Percentiles rank a stretch among this genome's conserved stretches.
These are phyloP conservation scores for Lanmaoa rubissima DNA, from an alignment of 768 basidiomycete species.

Conservation along the genomic window DNA sequence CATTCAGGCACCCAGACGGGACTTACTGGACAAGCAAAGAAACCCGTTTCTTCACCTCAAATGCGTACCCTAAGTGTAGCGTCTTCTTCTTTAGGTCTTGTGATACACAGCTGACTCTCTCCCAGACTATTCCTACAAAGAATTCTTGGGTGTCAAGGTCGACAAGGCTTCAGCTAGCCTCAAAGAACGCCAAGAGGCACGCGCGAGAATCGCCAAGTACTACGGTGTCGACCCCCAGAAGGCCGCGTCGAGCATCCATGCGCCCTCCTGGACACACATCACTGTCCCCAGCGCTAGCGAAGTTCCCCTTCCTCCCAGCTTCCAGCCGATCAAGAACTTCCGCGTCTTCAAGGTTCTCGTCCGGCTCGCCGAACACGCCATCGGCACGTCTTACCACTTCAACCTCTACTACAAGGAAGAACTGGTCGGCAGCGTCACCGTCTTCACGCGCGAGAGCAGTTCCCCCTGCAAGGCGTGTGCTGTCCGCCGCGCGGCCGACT, in stretches of 20 bases:
- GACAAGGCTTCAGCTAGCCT: constrained; percentile 13
- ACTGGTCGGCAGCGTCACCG: constrained; percentile 22
- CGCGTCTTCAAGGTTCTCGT: constrained; percentile 28
- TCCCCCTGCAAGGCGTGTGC: constrained; percentile 28
- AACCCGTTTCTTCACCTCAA: constrained; percentile 21
- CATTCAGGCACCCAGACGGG: constrained; percentile 25
- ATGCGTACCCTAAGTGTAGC: constrained; percentile 24
- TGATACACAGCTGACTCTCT: background rate
- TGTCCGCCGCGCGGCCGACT: constrained; percentile 12
- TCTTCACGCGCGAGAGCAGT: constrained; percentile 24
- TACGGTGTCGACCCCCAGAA: constrained; percentile 25
- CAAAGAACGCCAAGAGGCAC: constrained; percentile 19
- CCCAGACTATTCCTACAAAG: constrained; percentile 29
- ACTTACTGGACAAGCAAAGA: constrained; percentile 26
- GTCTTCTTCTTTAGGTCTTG: background rate
- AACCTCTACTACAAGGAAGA: constrained; percentile 17
- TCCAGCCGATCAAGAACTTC: constrained; percentile 20
- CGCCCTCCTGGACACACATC: constrained; percentile 17
- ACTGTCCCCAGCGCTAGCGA: constrained; percentile 9
- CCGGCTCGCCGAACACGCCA: constrained; percentile 25
- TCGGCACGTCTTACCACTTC: constrained; percentile 25
- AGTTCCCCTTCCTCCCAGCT: constrained; percentile 12
- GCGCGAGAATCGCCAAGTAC: constrained; percentile 21
- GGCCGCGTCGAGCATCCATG: background rate
- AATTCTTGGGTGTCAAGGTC: constrained; percentile 27